These are phyloP conservation scores for Agrocybe praecox DNA, from an alignment of 768 basidiomycete species.

Conservation along the genomic window DNA sequence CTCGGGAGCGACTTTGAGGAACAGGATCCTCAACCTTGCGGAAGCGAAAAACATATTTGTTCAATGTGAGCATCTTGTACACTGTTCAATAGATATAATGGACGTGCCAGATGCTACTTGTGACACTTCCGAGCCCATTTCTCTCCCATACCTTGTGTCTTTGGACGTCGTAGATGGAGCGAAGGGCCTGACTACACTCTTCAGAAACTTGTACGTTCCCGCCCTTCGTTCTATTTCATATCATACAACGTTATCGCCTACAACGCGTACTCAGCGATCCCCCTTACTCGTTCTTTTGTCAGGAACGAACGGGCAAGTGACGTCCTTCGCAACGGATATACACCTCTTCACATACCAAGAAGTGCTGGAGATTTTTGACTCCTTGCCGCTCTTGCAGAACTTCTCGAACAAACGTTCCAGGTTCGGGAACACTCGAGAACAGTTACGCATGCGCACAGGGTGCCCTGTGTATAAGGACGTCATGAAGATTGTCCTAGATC, in stretches of 20 bases:
- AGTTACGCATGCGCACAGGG: not conserved
- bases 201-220: constrained; percentile 10
- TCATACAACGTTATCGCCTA: constrained; percentile 9
- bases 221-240: constrained; percentile 10
- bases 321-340: constrained; percentile 9
- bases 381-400: constrained; percentile 2
- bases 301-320: constrained; percentile 2
- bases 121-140: not conserved
- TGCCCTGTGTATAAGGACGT: not conserved
- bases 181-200: not conserved
- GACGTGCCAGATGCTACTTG: not conserved
- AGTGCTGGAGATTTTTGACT: constrained; percentile 8
- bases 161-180: constrained; percentile 9
- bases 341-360: constrained; percentile 12
- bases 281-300: constrained; percentile 12
- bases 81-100: constrained; percentile 8
- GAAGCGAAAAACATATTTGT: constrained; percentile 9
- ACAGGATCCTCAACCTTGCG: not conserved
- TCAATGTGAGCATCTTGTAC: constrained; percentile 6
- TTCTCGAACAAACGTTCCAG: constrained; percentile 7
- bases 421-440: constrained; percentile 8
- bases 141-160: constrained; percentile 10
- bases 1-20: not conserved
- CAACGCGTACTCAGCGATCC: not conserved
- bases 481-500: constrained; percentile 7